phyloP scores from a whole-genome alignment of 768 basidiomycete genomes.

The Leucosporidium creatinivorum region DNA sequence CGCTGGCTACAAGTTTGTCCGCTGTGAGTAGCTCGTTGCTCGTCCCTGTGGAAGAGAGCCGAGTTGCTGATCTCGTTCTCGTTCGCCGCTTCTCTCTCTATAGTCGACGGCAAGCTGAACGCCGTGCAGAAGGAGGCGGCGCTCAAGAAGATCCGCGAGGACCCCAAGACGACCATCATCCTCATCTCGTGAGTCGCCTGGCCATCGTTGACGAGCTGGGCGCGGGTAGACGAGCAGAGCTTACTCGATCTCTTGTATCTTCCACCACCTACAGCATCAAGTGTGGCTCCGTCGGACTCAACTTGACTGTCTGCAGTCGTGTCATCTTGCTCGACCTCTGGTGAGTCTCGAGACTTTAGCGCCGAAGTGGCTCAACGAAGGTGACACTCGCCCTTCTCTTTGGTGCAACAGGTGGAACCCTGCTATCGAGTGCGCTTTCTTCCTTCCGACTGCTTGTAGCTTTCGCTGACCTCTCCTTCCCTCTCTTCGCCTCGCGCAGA shows the following conservation, averaged over 20 bases:
- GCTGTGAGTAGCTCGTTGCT: slow-evolving; percentile 62
- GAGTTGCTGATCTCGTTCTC: too few species aligned
- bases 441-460: slow-evolving; percentile 50
- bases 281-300: slow-evolving; percentile 55
- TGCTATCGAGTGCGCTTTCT: slow-evolving; percentile 38
- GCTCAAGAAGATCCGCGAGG: slow-evolving; percentile 62
- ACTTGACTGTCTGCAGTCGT: slow-evolving; percentile 85
- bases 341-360: slow-evolving; percentile 5
- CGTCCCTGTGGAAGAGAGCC: too few species aligned
- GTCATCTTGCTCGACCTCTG: slow-evolving; percentile 51
- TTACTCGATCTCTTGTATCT: too few species aligned
- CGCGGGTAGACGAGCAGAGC: too few species aligned
- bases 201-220: too few species aligned
- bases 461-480: too few species aligned
- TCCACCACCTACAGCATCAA: neutral
- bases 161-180: slow-evolving; percentile 60
- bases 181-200: slow-evolving; percentile 57
- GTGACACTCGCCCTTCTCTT: too few species aligned
- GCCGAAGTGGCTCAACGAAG: too few species aligned
- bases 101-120: slow-evolving; percentile 85
- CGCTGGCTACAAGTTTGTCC: slow-evolving; percentile 61
- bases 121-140: slow-evolving; percentile 67
- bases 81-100: too few species aligned
- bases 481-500: too few species aligned
- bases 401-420: slow-evolving; percentile 51